These are phyloP conservation scores for Auricularia sp. DNA, from an alignment of 768 basidiomycete species.

Conservation along the genomic window DNA sequence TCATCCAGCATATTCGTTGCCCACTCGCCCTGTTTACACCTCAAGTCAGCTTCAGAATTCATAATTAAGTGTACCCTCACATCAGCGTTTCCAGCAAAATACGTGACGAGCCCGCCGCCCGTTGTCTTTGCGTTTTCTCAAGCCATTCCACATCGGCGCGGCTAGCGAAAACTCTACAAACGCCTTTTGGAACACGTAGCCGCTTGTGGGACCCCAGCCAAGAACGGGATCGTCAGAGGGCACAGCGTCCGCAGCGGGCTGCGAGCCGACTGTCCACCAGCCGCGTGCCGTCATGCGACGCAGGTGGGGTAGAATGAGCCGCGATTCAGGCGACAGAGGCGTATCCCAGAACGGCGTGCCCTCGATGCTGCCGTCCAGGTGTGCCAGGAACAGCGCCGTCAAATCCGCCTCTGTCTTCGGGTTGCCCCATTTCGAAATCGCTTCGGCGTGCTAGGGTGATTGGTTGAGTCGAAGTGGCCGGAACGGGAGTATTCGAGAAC, in stretches of 20 bases:
- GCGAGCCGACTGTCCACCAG: conserved; percentile 96
- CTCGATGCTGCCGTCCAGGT: conserved; percentile 62
- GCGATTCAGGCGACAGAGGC: conserved; percentile 74
- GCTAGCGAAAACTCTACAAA: conserved; percentile 95
- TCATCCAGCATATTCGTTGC: conserved; percentile 69
- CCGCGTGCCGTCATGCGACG: conserved; percentile 64
- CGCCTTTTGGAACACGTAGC: conserved; percentile 95
- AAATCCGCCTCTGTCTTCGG: conserved; percentile 60
- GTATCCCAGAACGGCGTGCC: conserved; percentile 84
- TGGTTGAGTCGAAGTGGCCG: not conserved
- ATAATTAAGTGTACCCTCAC: conserved; percentile 27
- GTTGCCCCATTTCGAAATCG: conserved; percentile 65
- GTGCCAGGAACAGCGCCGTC: conserved; percentile 66
- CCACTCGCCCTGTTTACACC: conserved; percentile 56
- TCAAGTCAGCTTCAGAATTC: not conserved
- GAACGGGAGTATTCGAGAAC: not conserved
- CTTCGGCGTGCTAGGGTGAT: conserved; percentile 43
- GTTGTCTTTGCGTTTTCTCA: conserved; percentile 45
- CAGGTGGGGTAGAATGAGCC: conserved; percentile 67
- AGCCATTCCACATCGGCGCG: conserved; percentile 46
- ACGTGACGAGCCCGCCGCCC: conserved; percentile 64
- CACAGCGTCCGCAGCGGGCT: conserved; percentile 83
- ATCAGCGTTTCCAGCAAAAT: conserved; percentile 72
- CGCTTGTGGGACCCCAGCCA: conserved; percentile 89
- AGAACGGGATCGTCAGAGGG: conserved; percentile 65